phyloP scores from a whole-genome alignment of 2,329 filamentous ascomycete genomes.

The Scorias spongiosa region DNA sequence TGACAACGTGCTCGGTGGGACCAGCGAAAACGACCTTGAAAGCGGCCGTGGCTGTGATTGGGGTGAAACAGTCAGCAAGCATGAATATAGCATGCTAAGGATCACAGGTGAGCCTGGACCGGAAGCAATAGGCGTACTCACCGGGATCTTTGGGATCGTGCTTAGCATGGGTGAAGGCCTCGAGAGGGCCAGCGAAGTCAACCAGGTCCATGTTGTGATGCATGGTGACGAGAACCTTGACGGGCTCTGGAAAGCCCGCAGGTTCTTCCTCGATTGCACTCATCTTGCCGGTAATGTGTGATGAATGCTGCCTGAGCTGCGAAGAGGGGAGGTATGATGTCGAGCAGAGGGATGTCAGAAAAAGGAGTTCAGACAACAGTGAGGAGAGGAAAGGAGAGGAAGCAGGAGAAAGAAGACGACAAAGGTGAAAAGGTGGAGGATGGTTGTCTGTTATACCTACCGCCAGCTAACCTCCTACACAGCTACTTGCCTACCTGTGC shows the following conservation, averaged over 20 bases:
- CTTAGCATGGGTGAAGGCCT: slow-evolving; percentile 39
- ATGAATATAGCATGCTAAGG: no score
- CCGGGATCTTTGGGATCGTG: slow-evolving; percentile 39
- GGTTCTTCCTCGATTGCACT: slow-evolving; percentile 33
- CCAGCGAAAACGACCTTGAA: slow-evolving; percentile 40
- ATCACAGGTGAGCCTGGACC: no score
- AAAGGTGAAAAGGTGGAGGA: neutral
- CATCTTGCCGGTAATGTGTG: slow-evolving; percentile 25
- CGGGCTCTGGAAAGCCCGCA: slow-evolving; percentile 25
- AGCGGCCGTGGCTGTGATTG: slow-evolving; percentile 31
- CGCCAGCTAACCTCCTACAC: no score
- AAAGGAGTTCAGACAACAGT: neutral
- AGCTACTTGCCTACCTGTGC: no score
- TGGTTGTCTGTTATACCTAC: neutral
- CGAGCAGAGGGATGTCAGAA: neutral
- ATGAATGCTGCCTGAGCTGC: neutral
- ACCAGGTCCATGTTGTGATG: slow-evolving; percentile 41
- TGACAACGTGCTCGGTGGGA: slow-evolving; percentile 30
- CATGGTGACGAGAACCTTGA: slow-evolving; percentile 47
- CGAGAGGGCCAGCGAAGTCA: slow-evolving; percentile 43
- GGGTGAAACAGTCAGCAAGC: neutral
- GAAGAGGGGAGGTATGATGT: neutral
- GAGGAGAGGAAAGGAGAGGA: neutral
- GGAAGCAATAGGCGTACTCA: slow-evolving; percentile 13
- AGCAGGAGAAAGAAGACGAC: neutral